Evolutionary conservation across 139 green algal species (phyloP).

Genomic region (Volvox africanus): DNA sequence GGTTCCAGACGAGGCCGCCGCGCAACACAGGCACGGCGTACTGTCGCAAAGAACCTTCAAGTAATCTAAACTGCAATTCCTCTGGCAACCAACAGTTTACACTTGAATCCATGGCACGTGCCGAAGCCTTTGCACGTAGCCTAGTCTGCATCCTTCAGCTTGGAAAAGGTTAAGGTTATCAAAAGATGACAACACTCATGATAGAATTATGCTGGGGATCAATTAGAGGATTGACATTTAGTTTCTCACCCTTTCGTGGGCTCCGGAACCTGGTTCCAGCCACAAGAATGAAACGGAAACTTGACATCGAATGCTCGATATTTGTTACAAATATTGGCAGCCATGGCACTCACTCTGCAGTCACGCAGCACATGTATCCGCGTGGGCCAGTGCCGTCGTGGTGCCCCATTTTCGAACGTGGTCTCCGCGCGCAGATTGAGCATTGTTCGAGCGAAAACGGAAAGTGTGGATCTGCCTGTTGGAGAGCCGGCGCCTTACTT

Average conservation of each 20-base stretch:
- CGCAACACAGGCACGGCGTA: not conserved
- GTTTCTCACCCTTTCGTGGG: too few relatives aligned
- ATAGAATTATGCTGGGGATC: too few relatives aligned
- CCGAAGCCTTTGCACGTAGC: not conserved
- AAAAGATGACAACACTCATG: too few relatives aligned
- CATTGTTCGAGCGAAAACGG: constrained; percentile 8
- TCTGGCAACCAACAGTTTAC: not conserved
- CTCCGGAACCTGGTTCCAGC: too few relatives aligned
- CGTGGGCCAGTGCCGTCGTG: not conserved
- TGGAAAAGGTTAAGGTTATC: too few relatives aligned
- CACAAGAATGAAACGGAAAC: too few relatives aligned
- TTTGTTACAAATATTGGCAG: too few relatives aligned
- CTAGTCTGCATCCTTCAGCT: constrained; percentile 31
- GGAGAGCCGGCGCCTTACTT: constrained; percentile 22
- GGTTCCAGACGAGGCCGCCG: not conserved
- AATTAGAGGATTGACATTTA: too few relatives aligned
- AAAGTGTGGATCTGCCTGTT: constrained; percentile 19
- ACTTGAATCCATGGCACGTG: not conserved
- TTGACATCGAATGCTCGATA: too few relatives aligned
- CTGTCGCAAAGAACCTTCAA: not conserved
- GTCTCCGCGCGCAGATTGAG: not conserved
- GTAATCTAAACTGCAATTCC: not conserved
- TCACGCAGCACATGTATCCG: not conserved
- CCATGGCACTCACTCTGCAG: not conserved
- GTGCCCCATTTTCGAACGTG: not conserved